Evolutionary conservation across 1,284 basidiomycete species (phyloP), one percentile per base, ranked within the genome.

Genomic region (Cerrena zonata): DNA sequence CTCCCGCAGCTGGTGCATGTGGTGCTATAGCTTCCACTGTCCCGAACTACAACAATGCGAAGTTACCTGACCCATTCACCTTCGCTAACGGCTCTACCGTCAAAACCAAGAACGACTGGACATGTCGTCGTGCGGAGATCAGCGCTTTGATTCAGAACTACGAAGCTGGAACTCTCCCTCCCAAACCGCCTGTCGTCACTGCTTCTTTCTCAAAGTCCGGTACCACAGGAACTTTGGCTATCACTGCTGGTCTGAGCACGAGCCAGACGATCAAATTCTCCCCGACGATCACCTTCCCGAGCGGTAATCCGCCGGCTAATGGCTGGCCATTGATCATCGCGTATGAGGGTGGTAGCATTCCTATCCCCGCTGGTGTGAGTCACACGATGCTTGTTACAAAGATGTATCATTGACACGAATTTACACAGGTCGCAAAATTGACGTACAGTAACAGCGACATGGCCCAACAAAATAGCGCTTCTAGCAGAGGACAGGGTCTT

Each of bases 301-400:
- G 68, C 10, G 75, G 72, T 2, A 72, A 62, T 3, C 71, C 67
- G 5, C 77, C 77, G 5, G 57, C 59, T 22, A 55, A 44, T 11
- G 65, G 64, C 0, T 78, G 69, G 68, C 77, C 78, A 3, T 69
- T 75, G 36, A 63, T 81, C 55, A 80, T 81, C 52, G 77, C 67
- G 0, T 71, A 71, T 48, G 78, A 74, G n/a, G 74, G 72, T 1
- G 60, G 69, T 41, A 76, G 72, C 55, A 72, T 80, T 56, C 78
- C 79, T 2, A 60, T 66, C 26, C 78, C 77, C 2, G 54, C 66
- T 19, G 72, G 69, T 5, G 74, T 67, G 45, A 57, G 62, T 55
- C n/a, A n/a, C n/a, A n/a, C 11, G 19, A 23, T 18, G 4, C 23
- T 34, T 11, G 45, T 19, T 27, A 15, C 19, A 3, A 37, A 22